phyloP scores from a whole-genome alignment of 352 stramenopile genomes.

The Phytophthora idaei region DNA sequence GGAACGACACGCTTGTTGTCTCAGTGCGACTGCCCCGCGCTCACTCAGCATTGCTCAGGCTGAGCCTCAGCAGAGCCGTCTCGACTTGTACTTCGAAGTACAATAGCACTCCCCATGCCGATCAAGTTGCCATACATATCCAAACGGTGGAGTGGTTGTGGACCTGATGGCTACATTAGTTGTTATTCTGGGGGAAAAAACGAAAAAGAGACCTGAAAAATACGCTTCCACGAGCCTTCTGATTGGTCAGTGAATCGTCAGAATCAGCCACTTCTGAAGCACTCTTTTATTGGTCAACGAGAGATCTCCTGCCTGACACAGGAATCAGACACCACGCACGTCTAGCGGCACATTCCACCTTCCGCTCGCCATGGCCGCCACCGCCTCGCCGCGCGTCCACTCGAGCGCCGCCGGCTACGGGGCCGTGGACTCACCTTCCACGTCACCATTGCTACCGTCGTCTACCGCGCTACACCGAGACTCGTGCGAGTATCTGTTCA shows the following conservation, averaged over 20 bases:
- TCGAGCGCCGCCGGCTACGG: conserved; percentile 35
- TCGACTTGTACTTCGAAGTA: background rate
- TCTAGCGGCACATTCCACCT: conserved; percentile 1
- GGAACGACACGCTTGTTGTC: conserved; percentile 2
- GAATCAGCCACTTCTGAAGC: conserved; percentile 24
- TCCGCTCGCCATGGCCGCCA: conserved; percentile 27
- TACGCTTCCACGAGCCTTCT: background rate
- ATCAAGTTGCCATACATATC: no score
- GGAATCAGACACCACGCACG: conserved; percentile 21
- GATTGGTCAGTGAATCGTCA: background rate
- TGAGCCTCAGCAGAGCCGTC: no score
- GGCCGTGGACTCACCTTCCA: conserved; percentile 26
- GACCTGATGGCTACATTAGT: conserved; percentile 19
- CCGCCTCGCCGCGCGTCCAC: conserved; percentile 28
- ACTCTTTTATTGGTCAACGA: conserved; percentile 18
- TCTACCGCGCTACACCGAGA: conserved; percentile 10
- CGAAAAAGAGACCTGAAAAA: background rate
- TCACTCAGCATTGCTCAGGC: no score
- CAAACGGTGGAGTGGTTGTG: no score
- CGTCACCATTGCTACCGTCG: conserved; percentile 24
- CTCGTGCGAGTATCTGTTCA: conserved; percentile 77
- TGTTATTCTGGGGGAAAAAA: background rate
- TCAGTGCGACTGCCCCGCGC: background rate
- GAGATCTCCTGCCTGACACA: conserved; percentile 13
- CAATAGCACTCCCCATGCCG: no score